Base-by-base conservation (phyloP, 768 basidiomycete genomes). In the Tulasnella sp. region DNA sequence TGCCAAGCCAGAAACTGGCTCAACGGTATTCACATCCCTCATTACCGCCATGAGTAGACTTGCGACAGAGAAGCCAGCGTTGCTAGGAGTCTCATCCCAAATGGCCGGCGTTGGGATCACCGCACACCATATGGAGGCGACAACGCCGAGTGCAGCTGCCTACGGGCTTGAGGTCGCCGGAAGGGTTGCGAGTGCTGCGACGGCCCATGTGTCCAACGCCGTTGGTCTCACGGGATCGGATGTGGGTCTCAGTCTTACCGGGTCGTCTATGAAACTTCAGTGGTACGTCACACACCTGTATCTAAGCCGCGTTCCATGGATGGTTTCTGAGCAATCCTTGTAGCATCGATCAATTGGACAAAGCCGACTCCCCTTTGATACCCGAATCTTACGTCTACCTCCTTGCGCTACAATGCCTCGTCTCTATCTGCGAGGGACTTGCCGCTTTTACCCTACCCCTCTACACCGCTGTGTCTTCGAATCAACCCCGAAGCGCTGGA, bases 321-420 rank as follows among this genome's bases (percentile, higher is more conserved):
- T n/a, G n/a, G n/a, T n/a, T n/a, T 38, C 34, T 38, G 34, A 15
- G 62, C 65, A 34, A 61, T 42, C n/a, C 53, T 58, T 41, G 42
- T 66, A 96, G 94, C 69, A 97, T 99, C 65, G 95, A 99, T 69
- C 96, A 98, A 70, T 81, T 97, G 11, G 95, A 99, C 74, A 99
- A 99, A 70, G 87, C 91, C 0, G 96, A 99, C 65, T 83, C 93
- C 0, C 96, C 96, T 0, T 77, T 82, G 0, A 93, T 97, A 55
- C 95, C 96, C 0, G 96, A 99, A 61, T 78, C 87, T 3, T 97
- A 99, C 69, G 80, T 95, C 63, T 95, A 94, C 68, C 84, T 99
- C 7, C 80, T 99, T 1, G 89, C 84, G 0, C 79, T 96, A 0
- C 93, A 97, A 66, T 93, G 87, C 67, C 77, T 97, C 8, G 79